These are phyloP conservation scores for Amphirosellinia nigrospora DNA, from an alignment of 495 filamentous ascomycete genomes.

Conservation along the genomic window DNA sequence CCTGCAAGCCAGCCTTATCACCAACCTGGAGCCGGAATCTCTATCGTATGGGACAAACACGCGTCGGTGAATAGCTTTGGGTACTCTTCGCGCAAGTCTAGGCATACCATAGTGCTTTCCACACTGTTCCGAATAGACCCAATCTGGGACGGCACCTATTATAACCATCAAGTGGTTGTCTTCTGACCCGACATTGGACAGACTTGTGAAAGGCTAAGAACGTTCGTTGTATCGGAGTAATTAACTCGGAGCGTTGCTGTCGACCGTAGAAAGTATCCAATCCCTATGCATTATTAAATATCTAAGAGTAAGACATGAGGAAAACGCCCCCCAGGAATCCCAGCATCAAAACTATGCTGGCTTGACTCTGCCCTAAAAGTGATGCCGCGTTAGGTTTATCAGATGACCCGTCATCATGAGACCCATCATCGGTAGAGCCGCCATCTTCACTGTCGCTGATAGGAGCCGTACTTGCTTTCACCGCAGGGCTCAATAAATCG, in stretches of 20 bases:
- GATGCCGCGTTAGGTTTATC: constrained; percentile 21
- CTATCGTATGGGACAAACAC: neutral
- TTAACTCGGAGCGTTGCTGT: neutral
- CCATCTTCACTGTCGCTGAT: constrained; percentile 24
- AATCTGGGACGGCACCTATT: neutral
- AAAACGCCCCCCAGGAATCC: neutral
- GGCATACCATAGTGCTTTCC: neutral
- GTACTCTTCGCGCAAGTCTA: neutral
- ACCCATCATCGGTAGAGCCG: constrained; percentile 14
- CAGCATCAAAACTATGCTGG: constrained; percentile 1
- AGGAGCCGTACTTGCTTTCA: constrained; percentile 33
- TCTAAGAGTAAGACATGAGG: neutral
- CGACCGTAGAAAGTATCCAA: neutral
- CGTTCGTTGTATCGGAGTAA: neutral
- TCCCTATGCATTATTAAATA: neutral
- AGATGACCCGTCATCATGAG: constrained; percentile 22
- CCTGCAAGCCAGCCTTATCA: neutral
- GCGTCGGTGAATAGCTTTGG: neutral
- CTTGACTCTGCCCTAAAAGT: neutral
- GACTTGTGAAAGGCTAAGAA: neutral
- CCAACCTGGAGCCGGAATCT: too few relatives aligned
- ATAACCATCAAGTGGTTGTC: neutral
- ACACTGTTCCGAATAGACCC: neutral
- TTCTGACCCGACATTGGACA: neutral
- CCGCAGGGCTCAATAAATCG: constrained; percentile 41